Evolutionary conservation across 306 rosid species (phyloP).

Genomic region (Rosa persica): DNA sequence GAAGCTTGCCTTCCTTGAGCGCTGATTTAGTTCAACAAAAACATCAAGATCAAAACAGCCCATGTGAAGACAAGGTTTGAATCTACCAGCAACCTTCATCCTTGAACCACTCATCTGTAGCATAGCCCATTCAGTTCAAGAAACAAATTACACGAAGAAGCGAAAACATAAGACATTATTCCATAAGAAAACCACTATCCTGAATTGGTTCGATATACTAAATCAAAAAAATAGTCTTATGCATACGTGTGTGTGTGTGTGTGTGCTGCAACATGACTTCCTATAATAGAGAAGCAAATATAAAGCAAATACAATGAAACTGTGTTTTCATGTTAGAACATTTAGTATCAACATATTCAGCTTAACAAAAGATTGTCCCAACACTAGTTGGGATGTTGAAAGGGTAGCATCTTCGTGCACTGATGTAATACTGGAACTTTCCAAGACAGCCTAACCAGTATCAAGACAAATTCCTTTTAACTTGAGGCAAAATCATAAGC

Average conservation of each 20-base stretch:
- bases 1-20: conserved; percentile 85
- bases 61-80: conserved; percentile 92
- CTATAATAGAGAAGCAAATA: neutral
- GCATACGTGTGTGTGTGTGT: neutral
- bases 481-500: neutral
- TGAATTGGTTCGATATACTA: neutral
- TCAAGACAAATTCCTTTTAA: neutral
- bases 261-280: neutral
- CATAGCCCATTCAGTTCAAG: conserved; percentile 11
- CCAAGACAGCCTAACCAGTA: neutral
- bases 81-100: conserved; percentile 97
- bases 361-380: neutral
- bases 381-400: neutral
- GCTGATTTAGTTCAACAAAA: conserved; percentile 95
- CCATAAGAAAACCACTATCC: conserved; percentile 1
- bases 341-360: neutral
- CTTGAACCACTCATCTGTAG: conserved; percentile 97
- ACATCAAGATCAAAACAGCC: conserved; percentile 98
- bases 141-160: conserved; percentile 16
- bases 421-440: neutral
- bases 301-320: neutral
- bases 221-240: neutral
- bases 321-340: neutral
- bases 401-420: neutral
- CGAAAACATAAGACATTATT: neutral